Conservation (phyloP, 805 yeast species). For the Metschnikowia henanensis region DNA sequence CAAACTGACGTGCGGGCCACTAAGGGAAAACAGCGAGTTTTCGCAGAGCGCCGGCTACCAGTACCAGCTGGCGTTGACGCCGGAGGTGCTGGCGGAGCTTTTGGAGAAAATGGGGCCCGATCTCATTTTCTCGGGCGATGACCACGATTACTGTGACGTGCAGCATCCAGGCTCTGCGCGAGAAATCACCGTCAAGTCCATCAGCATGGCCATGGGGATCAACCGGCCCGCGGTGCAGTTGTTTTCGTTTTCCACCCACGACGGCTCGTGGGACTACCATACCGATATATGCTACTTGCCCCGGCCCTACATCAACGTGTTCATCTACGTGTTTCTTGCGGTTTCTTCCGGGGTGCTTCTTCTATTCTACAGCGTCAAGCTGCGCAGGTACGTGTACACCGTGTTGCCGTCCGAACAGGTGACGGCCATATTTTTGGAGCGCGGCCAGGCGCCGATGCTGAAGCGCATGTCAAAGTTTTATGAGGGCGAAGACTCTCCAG, state of each 20-base stretch:
- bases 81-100: slow-evolving; percentile 18
- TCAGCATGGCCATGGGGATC: slow-evolving; percentile 44
- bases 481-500: slow-evolving; percentile 28
- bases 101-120: slow-evolving; percentile 19
- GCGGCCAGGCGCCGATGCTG: slow-evolving; percentile 13
- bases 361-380: slow-evolving; percentile 31
- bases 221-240: slow-evolving; percentile 43
- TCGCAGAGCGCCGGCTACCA: slow-evolving; percentile 24
- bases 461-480: slow-evolving; percentile 32
- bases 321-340: slow-evolving; percentile 38
- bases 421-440: slow-evolving; percentile 13
- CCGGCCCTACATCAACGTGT: slow-evolving; percentile 44
- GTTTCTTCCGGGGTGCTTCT: slow-evolving; percentile 28
- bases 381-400: slow-evolving; percentile 28
- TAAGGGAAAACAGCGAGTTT: slow-evolving; percentile 20
- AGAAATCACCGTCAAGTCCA: slow-evolving; percentile 41
- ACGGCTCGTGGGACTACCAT: slow-evolving; percentile 22
- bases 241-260: slow-evolving; percentile 22
- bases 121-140: slow-evolving; percentile 28
- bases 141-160: slow-evolving; percentile 26
- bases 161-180: slow-evolving; percentile 19
- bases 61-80: slow-evolving; percentile 25
- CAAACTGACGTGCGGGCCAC: slow-evolving; percentile 21
- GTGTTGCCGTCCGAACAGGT: slow-evolving; percentile 25
- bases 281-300: slow-evolving; percentile 47